Evolutionary conservation across 2,329 filamentous ascomycete genomes (phyloP), one percentile per base, ranked within the genome.

Genomic region (Colletotrichum acutatum): DNA sequence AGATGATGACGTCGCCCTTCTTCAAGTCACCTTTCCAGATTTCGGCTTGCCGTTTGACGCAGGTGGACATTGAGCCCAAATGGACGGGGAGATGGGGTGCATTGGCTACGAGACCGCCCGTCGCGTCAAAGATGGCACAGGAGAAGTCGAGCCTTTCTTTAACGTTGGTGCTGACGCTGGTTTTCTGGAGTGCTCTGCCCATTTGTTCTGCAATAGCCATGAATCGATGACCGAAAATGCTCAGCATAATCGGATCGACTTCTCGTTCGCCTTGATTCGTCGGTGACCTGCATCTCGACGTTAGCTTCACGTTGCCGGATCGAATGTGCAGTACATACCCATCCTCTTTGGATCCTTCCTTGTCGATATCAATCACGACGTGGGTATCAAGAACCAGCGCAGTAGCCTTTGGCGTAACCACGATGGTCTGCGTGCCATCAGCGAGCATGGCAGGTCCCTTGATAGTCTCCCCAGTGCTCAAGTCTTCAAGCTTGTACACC

Each of bases 141-240:
- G 93, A 95, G 79, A 95, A 96, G 79, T 96, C 94, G 4, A 96
- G 87, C 12, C 94, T 88, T 78, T 96, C 94, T 76, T 97, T 93
- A 79, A 96, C 93, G 76, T 96, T 96, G 1, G 92, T 95, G 76
- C 90, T 93, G 59, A 95, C 92, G 77, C 91, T 93, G 0, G 93
- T 95, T 83, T 95, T 95, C 78, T 96, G 93, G 30, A 96, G 82
- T 12, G 92, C 92, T 59, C 93, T 87, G 1, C 94, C 93, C 94
- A 95, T 95, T 78, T 95, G 93, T 80, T 96, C 94, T 0, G 94
- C 94, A 76, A 95, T 95, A 2, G 92, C 92, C 94, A 96, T 95
- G 83, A 96, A 96, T 7, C 94, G 88, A 80, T 95, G 93, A 0
- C 92, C 93, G 77, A 96, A 95, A 68, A 96, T 93, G 76, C 91